Conservation (phyloP, 345 rosid species). For the Eucalyptus pauciflora region DNA sequence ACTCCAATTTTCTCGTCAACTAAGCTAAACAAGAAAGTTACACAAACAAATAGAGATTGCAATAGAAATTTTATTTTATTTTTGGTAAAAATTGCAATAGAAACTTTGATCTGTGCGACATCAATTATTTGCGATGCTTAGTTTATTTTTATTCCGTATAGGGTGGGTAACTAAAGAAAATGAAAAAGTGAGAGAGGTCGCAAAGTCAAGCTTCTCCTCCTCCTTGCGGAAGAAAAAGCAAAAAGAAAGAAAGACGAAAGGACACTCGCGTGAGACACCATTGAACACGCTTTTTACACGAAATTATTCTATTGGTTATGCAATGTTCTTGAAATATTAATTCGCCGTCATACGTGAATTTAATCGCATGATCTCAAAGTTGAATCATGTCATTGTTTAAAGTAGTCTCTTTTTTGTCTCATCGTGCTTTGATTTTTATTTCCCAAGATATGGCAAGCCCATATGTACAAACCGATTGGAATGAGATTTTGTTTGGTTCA, state of each 20-base stretch:
- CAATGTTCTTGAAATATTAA: not conserved
- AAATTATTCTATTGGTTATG: not conserved
- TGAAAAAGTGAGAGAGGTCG: not conserved
- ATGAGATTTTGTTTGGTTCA: not conserved
- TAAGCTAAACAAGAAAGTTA: not conserved
- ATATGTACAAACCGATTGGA: not conserved
- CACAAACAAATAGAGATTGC: not conserved
- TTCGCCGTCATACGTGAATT: not conserved
- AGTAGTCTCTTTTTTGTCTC: not conserved
- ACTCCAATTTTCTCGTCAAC: not conserved
- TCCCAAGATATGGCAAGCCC: not conserved
- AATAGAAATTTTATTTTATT: not conserved
- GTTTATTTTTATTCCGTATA: not conserved
- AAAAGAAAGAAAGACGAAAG: not conserved
- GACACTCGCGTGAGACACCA: not conserved
- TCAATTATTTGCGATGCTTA: not conserved
- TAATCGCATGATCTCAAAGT: not conserved
- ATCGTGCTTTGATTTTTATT: no score
- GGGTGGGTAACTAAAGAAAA: not conserved
- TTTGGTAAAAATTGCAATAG: not conserved
- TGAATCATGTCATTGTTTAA: not conserved
- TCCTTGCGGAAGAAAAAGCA: not conserved
- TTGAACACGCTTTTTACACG: not conserved
- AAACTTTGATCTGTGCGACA: not conserved
- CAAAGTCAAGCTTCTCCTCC: not conserved